A percentile compares a stretch with the other conserved stretches of the same genome.
phyloP scores from a whole-genome alignment of 2,329 filamentous ascomycete genomes.

The Esteya vermicola region DNA sequence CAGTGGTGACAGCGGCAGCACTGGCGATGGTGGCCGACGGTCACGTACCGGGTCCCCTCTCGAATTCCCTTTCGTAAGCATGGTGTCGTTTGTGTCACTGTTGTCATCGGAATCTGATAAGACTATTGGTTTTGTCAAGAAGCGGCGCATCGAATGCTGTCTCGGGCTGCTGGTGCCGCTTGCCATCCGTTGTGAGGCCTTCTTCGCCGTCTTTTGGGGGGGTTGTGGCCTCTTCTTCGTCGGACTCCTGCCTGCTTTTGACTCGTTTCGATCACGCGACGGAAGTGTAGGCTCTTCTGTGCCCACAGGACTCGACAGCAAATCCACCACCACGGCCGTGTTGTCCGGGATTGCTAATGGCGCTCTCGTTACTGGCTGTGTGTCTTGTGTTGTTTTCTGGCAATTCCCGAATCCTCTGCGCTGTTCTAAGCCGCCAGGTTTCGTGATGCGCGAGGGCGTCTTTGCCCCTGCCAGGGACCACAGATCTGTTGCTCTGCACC shows the following conservation, averaged over 20 bases:
- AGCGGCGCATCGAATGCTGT: constrained; percentile 5
- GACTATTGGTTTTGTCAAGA: not conserved
- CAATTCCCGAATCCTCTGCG: not conserved
- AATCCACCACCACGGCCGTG: not conserved
- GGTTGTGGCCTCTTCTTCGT: not conserved
- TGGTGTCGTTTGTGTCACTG: not conserved
- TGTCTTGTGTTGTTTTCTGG: no score
- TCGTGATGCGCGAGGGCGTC: constrained; percentile 3
- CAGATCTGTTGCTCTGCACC: constrained; percentile 1
- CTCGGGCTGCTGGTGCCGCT: not conserved
- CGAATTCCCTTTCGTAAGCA: not conserved
- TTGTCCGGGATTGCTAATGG: not conserved
- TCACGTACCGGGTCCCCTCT: no score
- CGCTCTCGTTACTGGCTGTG: not conserved
- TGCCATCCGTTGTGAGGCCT: not conserved
- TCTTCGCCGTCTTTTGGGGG: not conserved
- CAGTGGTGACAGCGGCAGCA: no score
- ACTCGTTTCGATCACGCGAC: no score
- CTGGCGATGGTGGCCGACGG: no score
- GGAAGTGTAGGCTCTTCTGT: not conserved
- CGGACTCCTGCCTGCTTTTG: no score
- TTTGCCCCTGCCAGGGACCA: constrained; percentile 5
- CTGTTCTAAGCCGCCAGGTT: not conserved
- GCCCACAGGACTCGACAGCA: constrained; percentile 2
- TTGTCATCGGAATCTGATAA: not conserved